Conservation (phyloP, 768 basidiomycete genomes). For the Tulasnella sp. region DNA sequence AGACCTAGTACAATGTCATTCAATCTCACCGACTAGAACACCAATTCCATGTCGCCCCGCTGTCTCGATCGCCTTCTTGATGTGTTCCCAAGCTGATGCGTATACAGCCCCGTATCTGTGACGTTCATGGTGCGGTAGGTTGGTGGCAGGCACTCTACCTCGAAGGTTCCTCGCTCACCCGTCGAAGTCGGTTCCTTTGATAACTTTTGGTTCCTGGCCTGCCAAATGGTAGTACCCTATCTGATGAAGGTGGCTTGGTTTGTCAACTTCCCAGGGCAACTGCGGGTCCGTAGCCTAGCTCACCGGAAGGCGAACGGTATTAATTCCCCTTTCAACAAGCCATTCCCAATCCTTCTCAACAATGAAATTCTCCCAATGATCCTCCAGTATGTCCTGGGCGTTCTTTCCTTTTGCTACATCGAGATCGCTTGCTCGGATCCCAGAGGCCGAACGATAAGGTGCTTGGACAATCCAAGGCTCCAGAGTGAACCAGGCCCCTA, state of each 20-base stretch:
- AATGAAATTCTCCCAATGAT: constrained; percentile 54
- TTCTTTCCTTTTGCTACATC: constrained; percentile 30
- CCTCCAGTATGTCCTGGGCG: constrained; percentile 30
- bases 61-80: constrained; percentile 50
- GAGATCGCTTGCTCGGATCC: constrained; percentile 28
- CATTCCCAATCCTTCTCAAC: constrained; percentile 59
- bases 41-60: constrained; percentile 57
- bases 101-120: constrained; percentile 26
- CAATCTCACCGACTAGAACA: constrained; percentile 54
- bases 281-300: constrained; percentile 27
- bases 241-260: constrained; percentile 31
- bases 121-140: background rate
- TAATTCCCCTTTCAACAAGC: constrained; percentile 47
- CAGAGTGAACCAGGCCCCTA: constrained; percentile 31
- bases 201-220: constrained; percentile 47
- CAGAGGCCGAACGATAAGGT: constrained; percentile 28
- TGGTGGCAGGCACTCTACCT: background rate
- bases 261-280: background rate
- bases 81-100: constrained; percentile 57
- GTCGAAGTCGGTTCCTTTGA: constrained; percentile 60
- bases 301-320: constrained; percentile 56
- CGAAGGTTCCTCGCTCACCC: constrained; percentile 23
- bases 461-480: constrained; percentile 32
- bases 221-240: constrained; percentile 69
- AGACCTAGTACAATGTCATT: background rate